Evolutionary conservation across 768 basidiomycete species (phyloP), one percentile per base, ranked within the genome.

Genomic region (Leucocoprinus birnbaumii): DNA sequence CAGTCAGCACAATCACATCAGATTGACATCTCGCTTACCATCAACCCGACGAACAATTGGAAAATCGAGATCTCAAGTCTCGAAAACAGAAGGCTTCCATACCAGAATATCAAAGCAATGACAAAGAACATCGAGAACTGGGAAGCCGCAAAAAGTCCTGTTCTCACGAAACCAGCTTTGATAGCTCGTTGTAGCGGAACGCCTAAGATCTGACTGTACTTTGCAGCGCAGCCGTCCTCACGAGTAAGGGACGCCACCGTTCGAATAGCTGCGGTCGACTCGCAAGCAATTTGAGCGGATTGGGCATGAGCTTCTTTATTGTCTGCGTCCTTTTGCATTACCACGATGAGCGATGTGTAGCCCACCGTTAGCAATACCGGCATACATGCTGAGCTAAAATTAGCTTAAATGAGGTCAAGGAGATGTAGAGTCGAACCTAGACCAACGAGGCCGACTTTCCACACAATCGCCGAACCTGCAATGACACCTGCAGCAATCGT

Each of bases 261-360:
- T 40, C 87, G 79, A 59, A 94, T 92, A 11, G 92, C 78, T 10
- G 78, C 85, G 13, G 91, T 89, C 13, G 89, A 88, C 65, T 94
- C 92, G 59, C 90, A 91, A 38, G 91, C 91, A n/a, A 91, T 68
- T 56, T 92, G 89, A 1, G 91, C 89, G 18, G 87, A 89, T 14
- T 65, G 65, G 51, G 85, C 86, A 64, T 94, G 89, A 0, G 83
- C 73, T 61, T 75, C 73, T 69, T 89, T 89, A 73, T 89, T 90
- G 55, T 72, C 64, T 63, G 85, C 78, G 59, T 87, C 90, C 65
- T 92, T 93, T 58, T 91, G 69, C 1, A 91, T 86, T 53, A 94
- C 89, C 40, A 92, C 86, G 16, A 77, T 82, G 84, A 49, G 13
- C 42, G 19, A 26, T 43, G 0, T 38, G 37, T 50, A 14, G 38